Evolutionary conservation across 768 basidiomycete genomes (phyloP), one percentile per base, ranked within the genome.

Genomic region (Amanita fuliginea): DNA sequence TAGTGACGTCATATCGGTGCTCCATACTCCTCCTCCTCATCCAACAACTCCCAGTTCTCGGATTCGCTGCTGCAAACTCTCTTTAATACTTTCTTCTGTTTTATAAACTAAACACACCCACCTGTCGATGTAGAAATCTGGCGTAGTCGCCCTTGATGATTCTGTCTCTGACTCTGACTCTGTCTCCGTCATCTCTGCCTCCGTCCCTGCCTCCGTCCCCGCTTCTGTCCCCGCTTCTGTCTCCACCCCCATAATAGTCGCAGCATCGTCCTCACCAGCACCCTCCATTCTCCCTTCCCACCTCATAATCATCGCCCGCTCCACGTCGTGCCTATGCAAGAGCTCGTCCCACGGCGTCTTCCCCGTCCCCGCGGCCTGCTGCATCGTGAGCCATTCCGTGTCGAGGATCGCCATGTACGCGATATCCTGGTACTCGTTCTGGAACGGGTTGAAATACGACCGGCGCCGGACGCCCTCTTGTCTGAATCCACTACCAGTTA

Each of bases 381-480:
- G 68, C 0, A 13, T 64, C 14, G 57, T 50, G 64, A 56, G 41
- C 79, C 79, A 83, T 36, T 83, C 81, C 0, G 77, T 81, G 41
- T 75, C 80, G 48, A 84, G 59, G 55, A 84, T 68, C 3, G 72
- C 80, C 34, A 83, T 62, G 53, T 77, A 76, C 1, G 76, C 79
- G 18, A 76, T 73, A 53, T 83, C 79, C 55, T 73, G 79, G 77
- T 77, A 83, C 37, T 71, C 64, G 2, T 57, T 47, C 1, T 66
- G 67, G 49, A 72, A 53, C 4, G 70, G 66, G 52, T 72, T 72
- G 56, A 62, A 74, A 46, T 78, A 75, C 0, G 76, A 71, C 40
- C 75, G 71, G 19, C 82, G 75, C 37, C 74, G 73, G 5, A 70
- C 76, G 41, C 84, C 84, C 63, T 87, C 85, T 51, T 80, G 75